Evolutionary conservation across 2,329 filamentous ascomycete genomes (phyloP).

Genomic region (Fusarium coffeatum): DNA sequence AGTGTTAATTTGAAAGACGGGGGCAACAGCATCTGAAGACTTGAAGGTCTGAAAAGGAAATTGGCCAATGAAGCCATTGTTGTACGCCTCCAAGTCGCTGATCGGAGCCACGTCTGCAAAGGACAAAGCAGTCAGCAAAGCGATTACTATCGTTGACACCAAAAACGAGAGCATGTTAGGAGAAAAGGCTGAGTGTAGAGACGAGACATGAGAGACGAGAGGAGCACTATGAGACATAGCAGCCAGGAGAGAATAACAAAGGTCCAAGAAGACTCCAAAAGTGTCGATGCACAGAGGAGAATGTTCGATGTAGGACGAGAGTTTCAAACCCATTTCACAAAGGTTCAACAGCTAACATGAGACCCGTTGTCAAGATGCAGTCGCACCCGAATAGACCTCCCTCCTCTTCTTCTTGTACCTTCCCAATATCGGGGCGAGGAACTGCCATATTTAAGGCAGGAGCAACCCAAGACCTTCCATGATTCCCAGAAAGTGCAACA

Average conservation of each 20-base stretch:
- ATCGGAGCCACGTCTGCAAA: slow-evolving; percentile 30
- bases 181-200: background rate
- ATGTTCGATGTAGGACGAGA: slow-evolving; percentile 17
- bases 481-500: background rate
- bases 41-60: slow-evolving; percentile 39
- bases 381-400: background rate
- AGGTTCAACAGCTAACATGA: background rate
- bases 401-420: background rate
- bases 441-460: slow-evolving; percentile 5
- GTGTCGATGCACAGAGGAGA: slow-evolving; percentile 10
- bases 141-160: background rate
- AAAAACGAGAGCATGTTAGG: slow-evolving; percentile 24
- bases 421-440: background rate
- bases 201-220: background rate
- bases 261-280: slow-evolving; percentile 42
- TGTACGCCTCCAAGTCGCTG: slow-evolving; percentile 31
- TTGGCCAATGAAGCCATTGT: slow-evolving; percentile 28
- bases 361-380: slow-evolving; percentile 14
- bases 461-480: background rate
- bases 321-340: slow-evolving; percentile 27
- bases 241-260: slow-evolving; percentile 14
- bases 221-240: background rate
- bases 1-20: slow-evolving; percentile 40
- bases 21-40: slow-evolving; percentile 36
- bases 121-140: slow-evolving; percentile 4